These are phyloP conservation scores for Leptographium procerum DNA, from an alignment of 2,329 filamentous ascomycete species.

Conservation along the genomic window DNA sequence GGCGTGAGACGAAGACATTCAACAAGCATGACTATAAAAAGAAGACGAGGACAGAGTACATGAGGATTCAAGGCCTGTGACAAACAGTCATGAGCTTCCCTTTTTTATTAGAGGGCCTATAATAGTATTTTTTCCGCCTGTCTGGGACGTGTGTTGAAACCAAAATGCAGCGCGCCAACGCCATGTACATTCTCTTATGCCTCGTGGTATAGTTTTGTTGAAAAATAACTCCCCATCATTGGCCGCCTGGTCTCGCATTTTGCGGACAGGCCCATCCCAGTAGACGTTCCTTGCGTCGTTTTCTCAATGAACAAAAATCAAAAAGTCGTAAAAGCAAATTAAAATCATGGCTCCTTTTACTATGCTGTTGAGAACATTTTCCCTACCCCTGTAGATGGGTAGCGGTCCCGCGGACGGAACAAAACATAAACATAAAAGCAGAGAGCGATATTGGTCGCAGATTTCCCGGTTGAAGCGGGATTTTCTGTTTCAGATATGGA, in stretches of 20 bases:
- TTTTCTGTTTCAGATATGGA: neutral
- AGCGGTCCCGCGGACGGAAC: neutral
- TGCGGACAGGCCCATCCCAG: neutral
- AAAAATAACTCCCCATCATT: conserved; percentile 4
- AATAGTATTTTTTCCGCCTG: neutral
- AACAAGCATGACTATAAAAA: neutral
- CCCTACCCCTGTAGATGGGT: neutral
- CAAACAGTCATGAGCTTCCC: neutral
- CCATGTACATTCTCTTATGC: conserved; percentile 1
- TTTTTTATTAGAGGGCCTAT: neutral
- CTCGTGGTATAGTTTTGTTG: conserved; percentile 5
- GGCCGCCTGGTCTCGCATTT: neutral
- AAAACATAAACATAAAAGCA: neutral
- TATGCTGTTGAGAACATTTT: conserved; percentile 21
- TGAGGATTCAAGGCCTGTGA: neutral
- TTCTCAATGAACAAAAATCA: neutral
- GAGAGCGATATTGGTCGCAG: neutral
- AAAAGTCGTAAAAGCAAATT: conserved; percentile 1
- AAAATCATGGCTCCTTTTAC: conserved; percentile 11
- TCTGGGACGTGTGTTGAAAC: conserved; percentile 3
- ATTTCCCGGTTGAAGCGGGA: conserved; percentile 7
- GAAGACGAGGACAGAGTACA: neutral
- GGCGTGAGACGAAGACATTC: neutral
- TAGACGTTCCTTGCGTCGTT: neutral
- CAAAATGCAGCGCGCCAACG: conserved; percentile 7